Evolutionary conservation across 352 stramenopile species (phyloP).

Genomic region (Phytophthora macrochlamydospora): DNA sequence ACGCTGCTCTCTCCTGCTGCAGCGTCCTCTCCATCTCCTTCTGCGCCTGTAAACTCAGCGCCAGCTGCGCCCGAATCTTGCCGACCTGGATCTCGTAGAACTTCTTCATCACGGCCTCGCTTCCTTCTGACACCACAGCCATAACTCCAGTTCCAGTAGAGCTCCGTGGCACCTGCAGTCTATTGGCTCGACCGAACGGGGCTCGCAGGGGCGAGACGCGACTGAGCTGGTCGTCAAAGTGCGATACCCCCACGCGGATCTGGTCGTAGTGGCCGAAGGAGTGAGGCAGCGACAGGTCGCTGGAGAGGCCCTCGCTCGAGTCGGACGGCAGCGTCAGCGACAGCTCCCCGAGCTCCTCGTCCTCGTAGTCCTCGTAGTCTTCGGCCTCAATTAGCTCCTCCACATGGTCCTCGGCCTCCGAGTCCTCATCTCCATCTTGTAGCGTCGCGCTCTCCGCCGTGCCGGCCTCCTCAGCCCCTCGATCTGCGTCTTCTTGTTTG

Average conservation of each 20-base stretch:
- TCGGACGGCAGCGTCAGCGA: slow-evolving; percentile 44
- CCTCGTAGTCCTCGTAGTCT: slow-evolving; percentile 28
- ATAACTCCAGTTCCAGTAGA: background rate
- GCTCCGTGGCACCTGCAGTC: slow-evolving; percentile 12
- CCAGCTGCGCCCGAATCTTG: slow-evolving; percentile 69
- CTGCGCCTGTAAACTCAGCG: slow-evolving; percentile 48
- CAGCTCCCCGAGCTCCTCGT: slow-evolving; percentile 32
- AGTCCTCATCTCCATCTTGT: slow-evolving; percentile 2
- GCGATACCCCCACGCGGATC: slow-evolving; percentile 35
- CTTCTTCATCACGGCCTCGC: slow-evolving; percentile 65
- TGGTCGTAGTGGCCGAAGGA: slow-evolving; percentile 72
- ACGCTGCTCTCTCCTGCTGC: slow-evolving; percentile 44
- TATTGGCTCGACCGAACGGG: slow-evolving; percentile 14
- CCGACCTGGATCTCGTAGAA: slow-evolving; percentile 86
- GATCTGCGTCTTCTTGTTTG: slow-evolving; percentile 11
- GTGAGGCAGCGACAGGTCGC: slow-evolving; percentile 69
- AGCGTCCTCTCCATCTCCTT: slow-evolving; percentile 54
- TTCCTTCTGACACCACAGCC: slow-evolving; percentile 8
- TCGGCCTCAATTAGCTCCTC: slow-evolving; percentile 27
- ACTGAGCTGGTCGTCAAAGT: slow-evolving; percentile 68
- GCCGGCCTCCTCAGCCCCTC: slow-evolving; percentile 1
- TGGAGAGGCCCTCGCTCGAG: slow-evolving; percentile 74
- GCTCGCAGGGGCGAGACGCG: slow-evolving; percentile 5
- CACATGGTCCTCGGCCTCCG: slow-evolving; percentile 23
- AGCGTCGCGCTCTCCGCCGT: slow-evolving; percentile 1